Base-by-base conservation (phyloP, 768 basidiomycete genomes). In the Macrolepiota dolichaula region DNA sequence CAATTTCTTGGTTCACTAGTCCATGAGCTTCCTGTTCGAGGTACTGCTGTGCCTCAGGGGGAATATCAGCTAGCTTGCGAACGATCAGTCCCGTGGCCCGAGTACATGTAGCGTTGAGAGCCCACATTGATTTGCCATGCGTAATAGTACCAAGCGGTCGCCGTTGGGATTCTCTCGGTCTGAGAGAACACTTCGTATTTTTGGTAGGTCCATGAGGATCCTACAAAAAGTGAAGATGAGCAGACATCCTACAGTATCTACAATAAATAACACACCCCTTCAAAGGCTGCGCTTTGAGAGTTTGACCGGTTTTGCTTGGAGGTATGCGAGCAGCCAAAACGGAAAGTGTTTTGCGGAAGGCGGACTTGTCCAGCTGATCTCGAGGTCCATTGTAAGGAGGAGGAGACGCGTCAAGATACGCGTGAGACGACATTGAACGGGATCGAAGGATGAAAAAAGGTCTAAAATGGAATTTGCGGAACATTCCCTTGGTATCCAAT, bases 311-410 rank as follows among this genome's bases (percentile, higher is more conserved):
- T 67, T 83, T 82, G 10, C 72, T 72, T 9, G 86, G 81, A 44
- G 83, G 77, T 12, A 92, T 79, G 24, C 85, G 81, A 22, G 81
- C 86, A 24, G 88, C 91, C 35, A 96, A 76, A 10, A 94, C 80
- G 6, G 84, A 77, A 7, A 96, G 67, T 0, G 81, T 78, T 71
- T 84, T 88, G 25, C 70, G 79, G 69, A 97, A 97, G 6, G 77
- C 81, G 63, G 72, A 67, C 62, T 80, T 83, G 74, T 94, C 85
- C n/a, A 94, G 71, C 46, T 72, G 70, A 32, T 79, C 75, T 53
- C 73, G 74, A 69, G 83, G 80, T 62, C 81, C 83, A 49, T 77
- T 76, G 59, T 84, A 82, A 24, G 75, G 64, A 1, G 78, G 78
- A 19, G 77, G 77, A 17, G 79, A 76, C 12, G 71, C 65, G 58